phyloP scores from a whole-genome alignment of 805 yeast genomes.

The Pichia scutulata region DNA sequence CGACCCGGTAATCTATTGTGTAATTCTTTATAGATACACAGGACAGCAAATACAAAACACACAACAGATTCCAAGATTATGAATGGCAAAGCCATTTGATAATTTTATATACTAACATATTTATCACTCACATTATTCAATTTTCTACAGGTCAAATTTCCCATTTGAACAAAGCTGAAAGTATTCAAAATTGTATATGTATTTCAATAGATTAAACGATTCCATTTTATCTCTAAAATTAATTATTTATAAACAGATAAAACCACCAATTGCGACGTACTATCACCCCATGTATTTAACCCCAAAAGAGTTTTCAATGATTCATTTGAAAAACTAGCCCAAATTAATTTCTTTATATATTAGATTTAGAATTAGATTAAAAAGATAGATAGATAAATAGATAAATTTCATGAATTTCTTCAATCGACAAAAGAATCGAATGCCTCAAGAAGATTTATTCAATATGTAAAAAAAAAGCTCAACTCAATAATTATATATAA shows the following conservation, averaged over 20 bases:
- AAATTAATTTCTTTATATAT: too few relatives aligned
- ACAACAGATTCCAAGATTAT: neutral
- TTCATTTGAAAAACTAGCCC: neutral
- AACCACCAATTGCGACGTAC: neutral
- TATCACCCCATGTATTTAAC: neutral
- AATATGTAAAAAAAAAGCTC: neutral
- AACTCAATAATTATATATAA: too few relatives aligned
- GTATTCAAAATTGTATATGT: neutral
- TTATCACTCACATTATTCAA: neutral
- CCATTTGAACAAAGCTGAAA: slow-evolving; percentile 6
- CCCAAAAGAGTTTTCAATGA: neutral
- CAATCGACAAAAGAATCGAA: neutral
- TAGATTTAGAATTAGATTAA: neutral
- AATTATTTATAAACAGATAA: neutral
- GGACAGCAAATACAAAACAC: neutral
- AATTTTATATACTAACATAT: neutral
- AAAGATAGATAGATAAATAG: too few relatives aligned
- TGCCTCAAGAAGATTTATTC: neutral
- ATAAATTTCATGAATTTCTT: neutral
- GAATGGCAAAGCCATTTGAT: neutral
- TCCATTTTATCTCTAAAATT: neutral
- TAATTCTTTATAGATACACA: neutral
- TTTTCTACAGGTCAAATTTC: slow-evolving; percentile 3
- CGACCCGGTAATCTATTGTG: neutral
- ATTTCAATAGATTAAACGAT: neutral